These are phyloP conservation scores for Ogataea ramenticola DNA, from an alignment of 805 yeast genomes.

Conservation along the genomic window DNA sequence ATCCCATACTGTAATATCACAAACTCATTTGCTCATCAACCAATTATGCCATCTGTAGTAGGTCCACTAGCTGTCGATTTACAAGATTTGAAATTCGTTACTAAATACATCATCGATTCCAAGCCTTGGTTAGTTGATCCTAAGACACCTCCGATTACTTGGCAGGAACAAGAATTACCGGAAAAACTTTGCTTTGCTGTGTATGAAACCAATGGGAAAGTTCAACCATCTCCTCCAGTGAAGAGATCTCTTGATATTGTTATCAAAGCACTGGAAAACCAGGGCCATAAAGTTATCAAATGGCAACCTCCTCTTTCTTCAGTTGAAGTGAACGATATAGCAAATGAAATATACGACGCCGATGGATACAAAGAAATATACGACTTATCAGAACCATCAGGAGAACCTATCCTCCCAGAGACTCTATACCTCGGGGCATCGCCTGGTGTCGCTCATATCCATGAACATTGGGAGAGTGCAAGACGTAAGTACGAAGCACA, in stretches of 20 bases:
- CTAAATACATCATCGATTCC: conserved; percentile 29
- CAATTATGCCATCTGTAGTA: conserved; percentile 25
- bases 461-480: conserved; percentile 34
- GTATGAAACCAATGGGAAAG: conserved; percentile 34
- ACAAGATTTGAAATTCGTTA: conserved; percentile 29
- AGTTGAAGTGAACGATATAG: conserved; percentile 17
- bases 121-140: conserved; percentile 47
- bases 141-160: conserved; percentile 41
- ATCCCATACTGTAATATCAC: conserved; percentile 23
- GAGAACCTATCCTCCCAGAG: conserved; percentile 22
- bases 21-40: conserved; percentile 27
- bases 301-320: conserved; percentile 27
- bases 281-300: conserved; percentile 37
- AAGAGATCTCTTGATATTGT: conserved; percentile 33
- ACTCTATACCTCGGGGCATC: conserved; percentile 5
- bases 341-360: conserved; percentile 16
- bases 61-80: conserved; percentile 27
- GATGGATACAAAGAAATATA: conserved; percentile 22
- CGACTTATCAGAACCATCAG: conserved; percentile 16
- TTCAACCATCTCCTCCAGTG: conserved; percentile 53
- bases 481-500: conserved; percentile 27
- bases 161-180: conserved; percentile 13
- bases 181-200: conserved; percentile 29
- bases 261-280: conserved; percentile 17
- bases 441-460: conserved; percentile 13